Evolutionary conservation across 345 rosid genomes (phyloP).

Genomic region (Populus euphratica): DNA sequence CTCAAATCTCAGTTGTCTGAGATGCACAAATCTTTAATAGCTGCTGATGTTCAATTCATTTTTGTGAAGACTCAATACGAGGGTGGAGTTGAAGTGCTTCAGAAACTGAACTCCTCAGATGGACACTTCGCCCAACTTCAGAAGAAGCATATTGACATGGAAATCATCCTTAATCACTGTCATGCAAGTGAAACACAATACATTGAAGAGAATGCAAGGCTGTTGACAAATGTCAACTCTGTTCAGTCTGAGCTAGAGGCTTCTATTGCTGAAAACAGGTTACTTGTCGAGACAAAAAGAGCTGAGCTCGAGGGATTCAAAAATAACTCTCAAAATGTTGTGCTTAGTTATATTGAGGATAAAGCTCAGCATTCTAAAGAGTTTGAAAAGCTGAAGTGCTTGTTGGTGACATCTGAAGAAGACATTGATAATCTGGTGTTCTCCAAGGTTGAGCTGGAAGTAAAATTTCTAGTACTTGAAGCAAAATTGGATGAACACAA

Average conservation of each 20-base stretch:
- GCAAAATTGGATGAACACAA: conserved; percentile 54
- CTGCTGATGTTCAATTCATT: conserved; percentile 48
- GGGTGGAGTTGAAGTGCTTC: conserved; percentile 42
- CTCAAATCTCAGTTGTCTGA: conserved; percentile 63
- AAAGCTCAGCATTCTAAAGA: conserved; percentile 40
- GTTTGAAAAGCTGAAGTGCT: conserved; percentile 49
- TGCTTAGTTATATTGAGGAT: conserved; percentile 28
- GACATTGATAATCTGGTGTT: conserved; percentile 54
- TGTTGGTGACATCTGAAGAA: conserved; percentile 43
- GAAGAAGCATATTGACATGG: conserved; percentile 50
- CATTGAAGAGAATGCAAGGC: conserved; percentile 57
- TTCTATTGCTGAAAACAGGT: conserved; percentile 37
- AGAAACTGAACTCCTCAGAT: conserved; percentile 41
- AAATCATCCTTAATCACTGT: conserved; percentile 45
- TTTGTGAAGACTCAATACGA: conserved; percentile 53
- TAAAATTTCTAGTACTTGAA: conserved; percentile 45
- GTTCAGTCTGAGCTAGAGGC: conserved; percentile 53
- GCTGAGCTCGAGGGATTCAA: conserved; percentile 43
- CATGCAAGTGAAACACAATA: conserved; percentile 45
- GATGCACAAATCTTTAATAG: conserved; percentile 49
- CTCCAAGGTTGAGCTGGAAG: conserved; percentile 57
- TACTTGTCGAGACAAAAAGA: conserved; percentile 36
- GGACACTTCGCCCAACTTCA: conserved; percentile 42
- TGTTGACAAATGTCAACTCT: conserved; percentile 39
- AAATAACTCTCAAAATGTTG: conserved; percentile 34